Evolutionary conservation across 2,329 filamentous ascomycete species (phyloP).

Genomic region (Fusarium decemcellulare): DNA sequence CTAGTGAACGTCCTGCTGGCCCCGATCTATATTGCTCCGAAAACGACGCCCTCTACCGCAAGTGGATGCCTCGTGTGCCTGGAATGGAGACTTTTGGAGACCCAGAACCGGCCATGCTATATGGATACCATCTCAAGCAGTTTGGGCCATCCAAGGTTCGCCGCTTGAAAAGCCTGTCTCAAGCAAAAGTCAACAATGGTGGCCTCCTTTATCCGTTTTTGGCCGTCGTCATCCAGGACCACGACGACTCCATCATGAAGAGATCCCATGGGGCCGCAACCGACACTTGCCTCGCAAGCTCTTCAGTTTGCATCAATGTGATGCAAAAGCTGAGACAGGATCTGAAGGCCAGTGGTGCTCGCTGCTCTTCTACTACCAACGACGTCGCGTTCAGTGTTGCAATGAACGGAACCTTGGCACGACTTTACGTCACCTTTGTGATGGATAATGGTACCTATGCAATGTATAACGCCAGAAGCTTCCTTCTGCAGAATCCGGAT

Average conservation of each 20-base stretch:
- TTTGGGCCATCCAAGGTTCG: background rate
- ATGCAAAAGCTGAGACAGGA: background rate
- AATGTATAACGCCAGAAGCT: background rate
- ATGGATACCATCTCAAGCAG: background rate
- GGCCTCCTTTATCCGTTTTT: background rate
- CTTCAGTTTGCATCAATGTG: background rate
- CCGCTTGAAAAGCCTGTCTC: background rate
- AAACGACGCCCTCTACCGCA: background rate
- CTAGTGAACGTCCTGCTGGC: too few relatives aligned
- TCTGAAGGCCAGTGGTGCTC: background rate
- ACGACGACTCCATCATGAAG: background rate
- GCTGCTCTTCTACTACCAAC: background rate
- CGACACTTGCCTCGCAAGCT: slow-evolving; percentile 1
- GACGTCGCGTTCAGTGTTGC: background rate
- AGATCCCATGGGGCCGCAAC: background rate
- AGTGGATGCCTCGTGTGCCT: background rate
- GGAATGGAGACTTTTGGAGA: background rate
- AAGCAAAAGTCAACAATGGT: background rate
- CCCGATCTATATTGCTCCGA: background rate
- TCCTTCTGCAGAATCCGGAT: background rate
- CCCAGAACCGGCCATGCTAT: background rate
- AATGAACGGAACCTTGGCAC: background rate
- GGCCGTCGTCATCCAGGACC: background rate
- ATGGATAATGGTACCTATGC: background rate
- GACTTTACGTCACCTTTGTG: background rate